These are phyloP conservation scores for Wickerhamomyces kurtzmanii DNA, from an alignment of 805 yeast species.

Conservation along the genomic window DNA sequence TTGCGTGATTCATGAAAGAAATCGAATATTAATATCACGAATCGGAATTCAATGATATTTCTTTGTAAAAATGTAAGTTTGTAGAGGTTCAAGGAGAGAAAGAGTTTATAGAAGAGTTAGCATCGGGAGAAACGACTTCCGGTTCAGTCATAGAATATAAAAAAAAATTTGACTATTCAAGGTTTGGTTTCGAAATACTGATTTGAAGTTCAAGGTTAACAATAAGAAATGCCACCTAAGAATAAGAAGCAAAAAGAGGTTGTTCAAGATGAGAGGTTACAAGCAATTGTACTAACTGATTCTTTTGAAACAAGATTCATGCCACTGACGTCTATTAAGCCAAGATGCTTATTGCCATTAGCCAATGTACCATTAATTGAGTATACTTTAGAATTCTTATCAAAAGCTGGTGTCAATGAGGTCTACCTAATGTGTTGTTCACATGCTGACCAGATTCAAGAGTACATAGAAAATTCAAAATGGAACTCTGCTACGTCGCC, in stretches of 20 bases:
- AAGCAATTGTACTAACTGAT: conserved; percentile 92
- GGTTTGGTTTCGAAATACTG: conserved; percentile 14
- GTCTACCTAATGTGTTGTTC: conserved; percentile 85
- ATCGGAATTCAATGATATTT: too few relatives aligned
- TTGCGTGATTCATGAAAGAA: too few relatives aligned
- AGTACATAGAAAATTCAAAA: conserved; percentile 64
- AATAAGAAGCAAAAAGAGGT: conserved; percentile 45
- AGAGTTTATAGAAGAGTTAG: too few relatives aligned
- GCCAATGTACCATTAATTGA: conserved; percentile 93
- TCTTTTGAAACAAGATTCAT: conserved; percentile 86
- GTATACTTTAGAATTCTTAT: conserved; percentile 89
- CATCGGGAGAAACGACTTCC: too few relatives aligned
- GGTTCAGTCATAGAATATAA: too few relatives aligned
- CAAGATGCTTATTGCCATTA: conserved; percentile 85
- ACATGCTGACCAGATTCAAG: conserved; percentile 83
- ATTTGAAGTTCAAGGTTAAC: conserved; percentile 13
- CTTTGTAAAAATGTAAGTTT: too few relatives aligned
- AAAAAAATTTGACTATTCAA: too few relatives aligned
- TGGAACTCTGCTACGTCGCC: conserved; percentile 70
- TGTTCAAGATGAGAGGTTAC: conserved; percentile 66
- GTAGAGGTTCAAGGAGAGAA: too few relatives aligned
- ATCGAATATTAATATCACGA: too few relatives aligned
- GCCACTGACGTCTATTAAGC: conserved; percentile 81
- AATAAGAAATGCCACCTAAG: conserved; percentile 36
- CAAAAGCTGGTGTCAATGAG: conserved; percentile 82